Percentiles rank a stretch among this genome's conserved stretches.
phyloP scores from a whole-genome alignment of 495 filamentous ascomycete genomes.

The Haplographium delicatum region DNA sequence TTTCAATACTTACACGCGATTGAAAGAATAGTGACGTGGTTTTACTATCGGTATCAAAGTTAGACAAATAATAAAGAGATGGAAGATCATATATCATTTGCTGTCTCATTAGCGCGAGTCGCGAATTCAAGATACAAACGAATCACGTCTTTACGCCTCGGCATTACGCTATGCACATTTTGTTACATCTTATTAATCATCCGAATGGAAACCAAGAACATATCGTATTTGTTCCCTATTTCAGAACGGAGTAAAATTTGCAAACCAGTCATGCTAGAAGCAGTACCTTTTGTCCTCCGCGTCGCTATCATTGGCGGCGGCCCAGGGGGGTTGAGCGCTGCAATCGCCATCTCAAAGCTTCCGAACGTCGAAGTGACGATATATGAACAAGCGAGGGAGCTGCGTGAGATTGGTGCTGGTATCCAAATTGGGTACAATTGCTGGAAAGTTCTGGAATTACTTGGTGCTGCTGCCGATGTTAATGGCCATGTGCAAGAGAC shows the following conservation, averaged over 20 bases:
- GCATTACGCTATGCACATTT: not conserved
- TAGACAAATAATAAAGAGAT: too few relatives aligned
- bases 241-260: not conserved
- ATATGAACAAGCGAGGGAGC: slow-evolving; percentile 43
- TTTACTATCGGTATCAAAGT: too few relatives aligned
- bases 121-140: too few relatives aligned
- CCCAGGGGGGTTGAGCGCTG: slow-evolving; percentile 41
- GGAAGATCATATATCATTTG: too few relatives aligned
- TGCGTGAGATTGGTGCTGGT: slow-evolving; percentile 45
- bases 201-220: too few relatives aligned
- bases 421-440: slow-evolving; percentile 38
- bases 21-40: too few relatives aligned
- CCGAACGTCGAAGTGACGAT: slow-evolving; percentile 39
- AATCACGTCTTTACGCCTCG: not conserved
- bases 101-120: too few relatives aligned
- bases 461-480: slow-evolving; percentile 38
- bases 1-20: too few relatives aligned
- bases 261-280: slow-evolving; percentile 39
- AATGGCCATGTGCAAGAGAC: slow-evolving; percentile 28
- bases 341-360: slow-evolving; percentile 42
- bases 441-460: slow-evolving; percentile 42
- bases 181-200: too few relatives aligned
- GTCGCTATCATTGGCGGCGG: slow-evolving; percentile 25
- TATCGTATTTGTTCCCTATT: not conserved
- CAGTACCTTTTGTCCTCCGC: slow-evolving; percentile 4